Evolutionary conservation across 148 eudicot species (phyloP), one percentile per base, ranked within the genome.

Genomic region (Persicaria tinctoria): DNA sequence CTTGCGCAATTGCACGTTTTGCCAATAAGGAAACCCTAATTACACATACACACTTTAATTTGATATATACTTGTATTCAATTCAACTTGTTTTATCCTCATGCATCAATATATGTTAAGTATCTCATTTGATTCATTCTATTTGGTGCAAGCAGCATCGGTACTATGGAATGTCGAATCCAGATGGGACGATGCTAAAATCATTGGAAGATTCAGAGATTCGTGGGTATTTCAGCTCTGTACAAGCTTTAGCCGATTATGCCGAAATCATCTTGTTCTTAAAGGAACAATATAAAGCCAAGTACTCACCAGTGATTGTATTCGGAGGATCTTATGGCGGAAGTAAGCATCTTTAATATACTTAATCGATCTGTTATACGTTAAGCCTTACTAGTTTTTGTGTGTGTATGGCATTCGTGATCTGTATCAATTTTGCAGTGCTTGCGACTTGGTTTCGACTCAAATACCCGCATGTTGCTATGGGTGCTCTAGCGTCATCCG

Each of bases 271-370:
- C 7, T 27, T n/a, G 32, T 57, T 86, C 62, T 80, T 93, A 64
- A 93, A 93, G 77, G 71, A 74, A 4, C 88, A 88, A 75, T 80
- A 88, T 64, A 87, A 97, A 51, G 98, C 98, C 32, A 85, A 91
- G 82, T 90, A 81, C 78, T 85, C 86, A 75, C 98, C 98, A 68
- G 98, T 93, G 8, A 88, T 93, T 51, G 85, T 93, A 32, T 93
- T 71, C 8, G 73, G 73, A 9, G 73, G 54, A 46, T 71, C 73
- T 48, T 71, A 71, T 18, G 55, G 73, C 17, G 73, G 73, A 71
- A 71, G 73, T 71, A n/a, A 47, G 55, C 17, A 23, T 12, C 3
- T 7, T 70, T 1, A 70, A 9, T 10, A 1, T n/a, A 56, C 16
- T 56, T 56, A n/a, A 4, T 16, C 17, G 6, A 56, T 6, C 18